Conservation (phyloP, 176 grass and related monocot genomes). For the Themeda triandra region DNA sequence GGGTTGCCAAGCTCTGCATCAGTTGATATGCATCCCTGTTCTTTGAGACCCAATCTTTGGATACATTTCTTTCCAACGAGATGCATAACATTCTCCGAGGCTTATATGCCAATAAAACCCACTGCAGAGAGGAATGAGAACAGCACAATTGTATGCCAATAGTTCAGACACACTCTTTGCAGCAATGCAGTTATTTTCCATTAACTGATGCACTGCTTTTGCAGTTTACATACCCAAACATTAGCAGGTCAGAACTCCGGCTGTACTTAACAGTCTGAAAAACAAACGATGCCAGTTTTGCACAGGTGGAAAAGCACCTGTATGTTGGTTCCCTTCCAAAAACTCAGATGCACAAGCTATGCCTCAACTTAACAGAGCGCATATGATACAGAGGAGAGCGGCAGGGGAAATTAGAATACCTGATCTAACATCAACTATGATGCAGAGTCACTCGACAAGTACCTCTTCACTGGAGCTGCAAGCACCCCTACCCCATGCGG, state of each 20-base stretch:
- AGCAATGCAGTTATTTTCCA: background rate
- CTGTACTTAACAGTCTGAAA: background rate
- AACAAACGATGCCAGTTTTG: background rate
- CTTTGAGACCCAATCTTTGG: background rate
- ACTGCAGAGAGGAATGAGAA: background rate
- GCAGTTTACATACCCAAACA: background rate
- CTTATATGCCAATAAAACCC: background rate
- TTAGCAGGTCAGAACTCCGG: background rate
- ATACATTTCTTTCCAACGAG: background rate
- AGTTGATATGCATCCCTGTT: background rate
- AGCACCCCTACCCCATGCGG: slow-evolving; percentile 48
- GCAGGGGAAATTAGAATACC: background rate
- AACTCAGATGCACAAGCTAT: slow-evolving; percentile 22
- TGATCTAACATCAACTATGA: slow-evolving; percentile 43
- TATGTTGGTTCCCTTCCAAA: background rate
- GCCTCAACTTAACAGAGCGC: background rate
- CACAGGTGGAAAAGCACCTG: background rate
- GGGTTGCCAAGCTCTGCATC: too few species aligned
- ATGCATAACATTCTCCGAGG: background rate
- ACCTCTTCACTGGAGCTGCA: slow-evolving; percentile 64
- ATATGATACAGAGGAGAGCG: slow-evolving; percentile 30
- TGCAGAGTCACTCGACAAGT: slow-evolving; percentile 45
- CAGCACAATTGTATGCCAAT: background rate
- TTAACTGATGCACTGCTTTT: background rate
- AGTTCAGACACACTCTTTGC: background rate